A percentile compares a stretch with the other conserved stretches of the same genome.
These are phyloP conservation scores for Oryza coarctata DNA, from an alignment of 176 grass and related monocot genomes.

Conservation along the genomic window DNA sequence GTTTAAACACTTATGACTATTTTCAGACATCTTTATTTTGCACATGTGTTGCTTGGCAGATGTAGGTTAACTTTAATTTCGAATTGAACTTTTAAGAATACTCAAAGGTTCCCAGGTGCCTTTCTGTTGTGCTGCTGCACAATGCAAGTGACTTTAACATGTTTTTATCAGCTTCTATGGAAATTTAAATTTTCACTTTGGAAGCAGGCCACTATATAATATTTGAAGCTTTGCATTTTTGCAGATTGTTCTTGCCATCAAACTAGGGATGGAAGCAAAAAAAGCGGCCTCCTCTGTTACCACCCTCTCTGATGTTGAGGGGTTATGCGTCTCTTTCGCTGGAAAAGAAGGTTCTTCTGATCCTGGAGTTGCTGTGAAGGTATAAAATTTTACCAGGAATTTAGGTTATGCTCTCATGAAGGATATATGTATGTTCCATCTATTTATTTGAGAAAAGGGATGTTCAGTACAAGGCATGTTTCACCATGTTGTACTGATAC, in stretches of 20 bases:
- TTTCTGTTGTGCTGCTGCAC: not conserved
- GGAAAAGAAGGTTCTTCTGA: slow-evolving; percentile 72
- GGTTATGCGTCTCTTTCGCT: slow-evolving; percentile 71
- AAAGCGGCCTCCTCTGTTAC: slow-evolving; percentile 64
- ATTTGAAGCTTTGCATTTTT: slow-evolving; percentile 25
- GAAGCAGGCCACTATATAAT: not conserved
- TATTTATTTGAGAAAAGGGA: slow-evolving; percentile 4
- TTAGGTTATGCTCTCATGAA: not conserved
- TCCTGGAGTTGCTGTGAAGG: slow-evolving; percentile 79
- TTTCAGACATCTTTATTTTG: not conserved
- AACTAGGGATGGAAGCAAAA: slow-evolving; percentile 68
- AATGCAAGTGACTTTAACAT: not conserved
- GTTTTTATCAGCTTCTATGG: not conserved
- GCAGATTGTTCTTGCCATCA: slow-evolving; percentile 89
- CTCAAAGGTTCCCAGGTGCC: not conserved
- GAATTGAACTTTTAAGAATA: not conserved
- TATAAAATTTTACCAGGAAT: slow-evolving; percentile 11
- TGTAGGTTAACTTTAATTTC: slow-evolving; percentile 10
- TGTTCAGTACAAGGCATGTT: not conserved
- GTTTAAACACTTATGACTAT: not conserved
- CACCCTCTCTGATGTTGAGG: slow-evolving; percentile 88
- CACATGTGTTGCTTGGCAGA: slow-evolving; percentile 23
- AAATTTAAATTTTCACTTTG: not conserved
- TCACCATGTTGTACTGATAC: not conserved
- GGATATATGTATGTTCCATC: not conserved